These are phyloP conservation scores for Citrus unshiu DNA, from an alignment of 345 rosid genomes.

Conservation along the genomic window DNA sequence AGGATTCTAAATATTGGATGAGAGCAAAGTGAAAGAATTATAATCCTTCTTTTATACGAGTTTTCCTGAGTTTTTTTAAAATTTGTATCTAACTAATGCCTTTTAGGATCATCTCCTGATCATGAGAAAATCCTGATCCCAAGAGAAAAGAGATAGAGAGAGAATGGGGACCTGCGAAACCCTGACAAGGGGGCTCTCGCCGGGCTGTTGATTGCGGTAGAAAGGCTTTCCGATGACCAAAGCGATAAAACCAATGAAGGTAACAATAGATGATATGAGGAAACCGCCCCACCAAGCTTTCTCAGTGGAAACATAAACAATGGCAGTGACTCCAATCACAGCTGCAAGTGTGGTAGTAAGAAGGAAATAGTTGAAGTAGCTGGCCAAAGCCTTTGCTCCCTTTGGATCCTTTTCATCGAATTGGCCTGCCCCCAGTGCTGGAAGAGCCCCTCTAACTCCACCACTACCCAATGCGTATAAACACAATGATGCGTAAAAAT, in stretches of 20 bases:
- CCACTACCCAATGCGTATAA: constrained; percentile 45
- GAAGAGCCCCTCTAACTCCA: constrained; percentile 39
- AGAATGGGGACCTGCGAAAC: constrained; percentile 24
- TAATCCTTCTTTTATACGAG: no score
- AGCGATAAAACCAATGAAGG: constrained; percentile 29
- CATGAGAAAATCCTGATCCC: no score
- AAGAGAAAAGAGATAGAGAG: no score
- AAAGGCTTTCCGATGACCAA: constrained; percentile 44
- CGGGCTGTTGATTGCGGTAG: constrained; percentile 27
- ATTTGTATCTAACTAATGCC: no score
- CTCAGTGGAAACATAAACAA: constrained; percentile 37
- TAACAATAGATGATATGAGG: constrained; percentile 27
- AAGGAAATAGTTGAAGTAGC: constrained; percentile 41
- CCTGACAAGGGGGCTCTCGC: constrained; percentile 35
- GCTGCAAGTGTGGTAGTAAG: constrained; percentile 37
- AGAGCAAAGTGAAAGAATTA: no score
- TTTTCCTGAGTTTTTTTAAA: no score
- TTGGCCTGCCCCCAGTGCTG: constrained; percentile 56
- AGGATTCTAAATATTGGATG: no score
- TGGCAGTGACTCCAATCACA: constrained; percentile 40
- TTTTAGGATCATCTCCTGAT: no score
- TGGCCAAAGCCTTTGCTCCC: constrained; percentile 37
- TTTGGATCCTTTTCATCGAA: constrained; percentile 40
- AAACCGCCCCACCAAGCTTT: constrained; percentile 48
- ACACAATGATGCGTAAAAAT: constrained; percentile 32